Conservation (phyloP, 352 stramenopile species). For the Thalassiosira hispida region DNA sequence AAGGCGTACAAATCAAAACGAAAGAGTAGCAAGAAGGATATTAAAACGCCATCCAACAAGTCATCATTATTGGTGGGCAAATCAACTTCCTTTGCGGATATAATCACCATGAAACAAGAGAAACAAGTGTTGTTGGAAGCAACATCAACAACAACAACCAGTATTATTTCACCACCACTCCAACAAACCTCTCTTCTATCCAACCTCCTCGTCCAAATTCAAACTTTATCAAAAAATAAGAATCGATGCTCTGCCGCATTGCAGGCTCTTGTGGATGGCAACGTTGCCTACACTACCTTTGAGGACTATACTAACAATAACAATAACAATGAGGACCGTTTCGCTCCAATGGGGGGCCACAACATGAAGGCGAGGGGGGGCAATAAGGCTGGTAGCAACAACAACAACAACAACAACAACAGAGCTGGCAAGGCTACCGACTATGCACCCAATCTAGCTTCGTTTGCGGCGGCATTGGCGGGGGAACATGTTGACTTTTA, state of each 20-base stretch:
- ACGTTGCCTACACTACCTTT: neutral
- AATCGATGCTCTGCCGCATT: conserved; percentile 36
- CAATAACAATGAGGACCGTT: neutral
- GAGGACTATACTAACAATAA: neutral
- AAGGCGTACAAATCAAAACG: neutral
- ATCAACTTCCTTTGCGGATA: no score
- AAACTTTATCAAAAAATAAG: conserved; percentile 20
- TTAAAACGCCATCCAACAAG: no score
- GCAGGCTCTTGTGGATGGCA: conserved; percentile 35
- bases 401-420: neutral
- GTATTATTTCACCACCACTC: neutral
- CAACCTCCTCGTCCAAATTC: conserved; percentile 28
- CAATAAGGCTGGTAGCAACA: no score
- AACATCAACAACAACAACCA: neutral
- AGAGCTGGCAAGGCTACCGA: neutral
- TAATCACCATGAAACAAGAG: no score
- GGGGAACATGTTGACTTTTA: neutral
- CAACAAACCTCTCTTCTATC: conserved; percentile 22
- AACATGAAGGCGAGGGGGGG: no score
- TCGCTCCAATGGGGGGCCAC: no score
- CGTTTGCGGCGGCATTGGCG: neutral
- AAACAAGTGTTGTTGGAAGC: no score
- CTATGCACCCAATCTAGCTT: conserved; percentile 2
- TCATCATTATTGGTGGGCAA: no score
- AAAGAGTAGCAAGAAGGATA: no score